Conservation (phyloP, 2,329 filamentous ascomycete species). For the Xylaria sp. region DNA sequence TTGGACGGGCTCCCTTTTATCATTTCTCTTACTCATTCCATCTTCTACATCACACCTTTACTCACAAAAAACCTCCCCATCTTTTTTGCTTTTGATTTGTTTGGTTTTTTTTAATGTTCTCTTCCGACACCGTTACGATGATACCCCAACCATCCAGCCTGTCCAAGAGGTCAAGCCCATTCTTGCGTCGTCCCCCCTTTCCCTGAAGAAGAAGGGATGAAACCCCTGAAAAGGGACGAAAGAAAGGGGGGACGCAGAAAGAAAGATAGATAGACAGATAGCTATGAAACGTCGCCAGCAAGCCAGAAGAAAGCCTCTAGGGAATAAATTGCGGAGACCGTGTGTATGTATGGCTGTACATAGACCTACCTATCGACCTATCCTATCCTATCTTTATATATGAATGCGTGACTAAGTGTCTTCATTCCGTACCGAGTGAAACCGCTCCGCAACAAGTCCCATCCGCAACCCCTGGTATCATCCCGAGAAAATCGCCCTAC, state of each 20-base stretch:
- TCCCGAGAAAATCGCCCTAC: too few species aligned
- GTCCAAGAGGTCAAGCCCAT: constrained; percentile 7
- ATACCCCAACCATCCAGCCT: constrained; percentile 16
- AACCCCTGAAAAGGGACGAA: neutral
- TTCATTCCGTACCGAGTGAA: too few species aligned
- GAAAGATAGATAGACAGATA: neutral
- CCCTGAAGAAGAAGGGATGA: neutral
- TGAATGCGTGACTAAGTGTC: too few species aligned
- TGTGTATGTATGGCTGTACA: too few species aligned
- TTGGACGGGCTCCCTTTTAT: constrained; percentile 1
- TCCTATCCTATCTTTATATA: too few species aligned
- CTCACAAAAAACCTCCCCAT: neutral
- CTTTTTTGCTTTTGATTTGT: constrained; percentile 4
- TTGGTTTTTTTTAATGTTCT: constrained; percentile 8
- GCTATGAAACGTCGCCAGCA: too few species aligned
- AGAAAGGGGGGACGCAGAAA: neutral
- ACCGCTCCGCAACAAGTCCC: too few species aligned
- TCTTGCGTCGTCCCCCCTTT: neutral
- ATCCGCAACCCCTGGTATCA: too few species aligned
- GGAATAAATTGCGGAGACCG: too few species aligned
- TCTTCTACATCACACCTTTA: neutral
- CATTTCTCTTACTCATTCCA: neutral
- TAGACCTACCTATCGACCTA: too few species aligned
- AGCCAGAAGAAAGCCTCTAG: too few species aligned
- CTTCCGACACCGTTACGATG: constrained; percentile 13